Conservation (phyloP, 805 yeast species). For the Pichia gijzeniarum region DNA sequence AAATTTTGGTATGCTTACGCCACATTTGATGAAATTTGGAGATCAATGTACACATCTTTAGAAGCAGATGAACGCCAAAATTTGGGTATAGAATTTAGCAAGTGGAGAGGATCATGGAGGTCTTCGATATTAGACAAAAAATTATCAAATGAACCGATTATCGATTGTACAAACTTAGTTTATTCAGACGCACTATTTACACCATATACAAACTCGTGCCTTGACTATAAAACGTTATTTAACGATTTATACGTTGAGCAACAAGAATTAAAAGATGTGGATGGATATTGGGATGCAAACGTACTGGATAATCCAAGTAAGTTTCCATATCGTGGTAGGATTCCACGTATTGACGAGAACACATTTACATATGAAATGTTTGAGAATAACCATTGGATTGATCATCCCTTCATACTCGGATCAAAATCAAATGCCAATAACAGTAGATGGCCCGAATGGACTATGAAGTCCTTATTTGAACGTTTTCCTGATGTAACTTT, state of each 20-base stretch:
- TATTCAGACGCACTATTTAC: constrained; percentile 76
- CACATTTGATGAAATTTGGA: constrained; percentile 81
- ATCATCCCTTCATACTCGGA: constrained; percentile 49
- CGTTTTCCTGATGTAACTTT: constrained; percentile 58
- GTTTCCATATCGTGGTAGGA: constrained; percentile 28
- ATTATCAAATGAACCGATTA: constrained; percentile 18
- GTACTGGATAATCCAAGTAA: constrained; percentile 10
- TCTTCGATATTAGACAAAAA: constrained; percentile 42
- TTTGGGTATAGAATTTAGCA: constrained; percentile 13
- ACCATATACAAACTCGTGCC: constrained; percentile 76
- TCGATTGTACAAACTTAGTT: constrained; percentile 41
- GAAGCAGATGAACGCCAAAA: constrained; percentile 6
- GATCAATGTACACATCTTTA: constrained; percentile 40
- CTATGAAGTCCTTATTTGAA: constrained; percentile 38
- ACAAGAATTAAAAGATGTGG: constrained; percentile 13
- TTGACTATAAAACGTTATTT: constrained; percentile 50
- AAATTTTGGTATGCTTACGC: constrained; percentile 64
- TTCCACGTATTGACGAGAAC: constrained; percentile 47
- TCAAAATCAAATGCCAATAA: constrained; percentile 14
- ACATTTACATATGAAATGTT: constrained; percentile 41
- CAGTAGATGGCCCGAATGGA: constrained; percentile 63
- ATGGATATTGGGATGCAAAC: constrained; percentile 12
- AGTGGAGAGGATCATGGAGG: constrained; percentile 84
- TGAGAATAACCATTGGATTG: constrained; percentile 32
- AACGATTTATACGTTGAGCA: constrained; percentile 44